These are phyloP conservation scores for Phytophthora aleatoria DNA, from an alignment of 352 stramenopile species.

Conservation along the genomic window DNA sequence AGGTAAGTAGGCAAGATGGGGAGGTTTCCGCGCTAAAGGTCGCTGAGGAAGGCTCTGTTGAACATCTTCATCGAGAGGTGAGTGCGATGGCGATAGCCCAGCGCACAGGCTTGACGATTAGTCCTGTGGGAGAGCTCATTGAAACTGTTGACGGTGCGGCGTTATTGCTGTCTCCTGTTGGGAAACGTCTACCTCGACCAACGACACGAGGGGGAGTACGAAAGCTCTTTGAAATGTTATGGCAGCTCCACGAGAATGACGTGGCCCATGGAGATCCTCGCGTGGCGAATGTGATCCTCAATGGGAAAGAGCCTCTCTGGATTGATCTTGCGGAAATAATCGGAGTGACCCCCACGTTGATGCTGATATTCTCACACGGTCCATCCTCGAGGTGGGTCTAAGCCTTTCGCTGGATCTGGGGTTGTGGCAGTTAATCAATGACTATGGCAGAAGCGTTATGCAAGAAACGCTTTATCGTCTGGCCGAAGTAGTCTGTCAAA, in stretches of 20 bases:
- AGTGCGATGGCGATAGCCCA: not conserved
- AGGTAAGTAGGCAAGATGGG: not conserved
- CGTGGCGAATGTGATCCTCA: not conserved
- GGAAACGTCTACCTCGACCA: not conserved
- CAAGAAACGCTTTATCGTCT: too few relatives aligned
- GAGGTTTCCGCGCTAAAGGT: not conserved
- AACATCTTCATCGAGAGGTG: not conserved
- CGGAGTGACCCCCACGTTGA: too few relatives aligned
- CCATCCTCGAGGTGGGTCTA: too few relatives aligned
- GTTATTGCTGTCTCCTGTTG: too few relatives aligned
- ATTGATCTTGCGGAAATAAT: not conserved
- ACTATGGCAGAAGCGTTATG: too few relatives aligned
- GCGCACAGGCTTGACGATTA: not conserved
- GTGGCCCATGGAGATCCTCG: not conserved
- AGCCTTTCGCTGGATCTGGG: too few relatives aligned
- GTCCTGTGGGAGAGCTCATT: too few relatives aligned
- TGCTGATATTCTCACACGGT: too few relatives aligned
- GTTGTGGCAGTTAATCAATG: too few relatives aligned
- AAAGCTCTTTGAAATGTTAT: not conserved
- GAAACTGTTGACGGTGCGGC: too few relatives aligned
- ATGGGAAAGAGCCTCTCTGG: not conserved
- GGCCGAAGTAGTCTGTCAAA: too few relatives aligned
- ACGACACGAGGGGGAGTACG: not conserved
- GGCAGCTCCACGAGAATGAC: not conserved
- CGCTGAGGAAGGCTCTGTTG: not conserved